phyloP scores from a whole-genome alignment of 108 stramenopile genomes.

The Schizochytrium sp. region DNA sequence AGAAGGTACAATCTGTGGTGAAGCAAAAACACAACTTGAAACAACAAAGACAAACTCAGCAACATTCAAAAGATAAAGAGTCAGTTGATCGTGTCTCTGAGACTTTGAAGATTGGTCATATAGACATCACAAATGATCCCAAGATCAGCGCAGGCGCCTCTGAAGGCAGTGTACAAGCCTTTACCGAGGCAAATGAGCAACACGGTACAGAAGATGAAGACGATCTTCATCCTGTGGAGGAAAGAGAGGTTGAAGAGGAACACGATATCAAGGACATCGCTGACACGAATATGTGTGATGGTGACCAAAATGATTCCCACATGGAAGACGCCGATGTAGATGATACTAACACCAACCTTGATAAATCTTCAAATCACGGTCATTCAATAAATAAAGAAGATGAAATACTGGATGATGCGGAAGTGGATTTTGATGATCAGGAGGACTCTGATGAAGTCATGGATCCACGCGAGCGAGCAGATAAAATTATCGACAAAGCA shows the following conservation, averaged over 20 bases:
- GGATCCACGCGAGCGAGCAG: background rate
- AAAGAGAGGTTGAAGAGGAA: background rate
- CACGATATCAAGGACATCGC: background rate
- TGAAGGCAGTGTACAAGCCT: too few species aligned
- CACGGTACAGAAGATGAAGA: too few species aligned
- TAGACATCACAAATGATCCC: too few species aligned
- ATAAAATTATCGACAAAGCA: background rate
- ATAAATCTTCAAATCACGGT: background rate
- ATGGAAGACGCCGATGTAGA: constrained; percentile 15
- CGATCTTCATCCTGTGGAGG: background rate
- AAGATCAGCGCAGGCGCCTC: too few species aligned
- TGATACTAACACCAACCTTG: background rate
- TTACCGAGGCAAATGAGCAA: too few species aligned
- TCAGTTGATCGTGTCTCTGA: too few species aligned
- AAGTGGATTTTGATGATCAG: background rate
- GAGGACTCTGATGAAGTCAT: background rate
- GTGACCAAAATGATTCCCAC: background rate
- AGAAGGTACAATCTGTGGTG: too few species aligned
- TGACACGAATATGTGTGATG: background rate
- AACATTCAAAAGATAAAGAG: too few species aligned
- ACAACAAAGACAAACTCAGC: too few species aligned
- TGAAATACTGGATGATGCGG: background rate
- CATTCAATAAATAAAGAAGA: background rate
- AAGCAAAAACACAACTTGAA: too few species aligned
- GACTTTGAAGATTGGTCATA: too few species aligned